Evolutionary conservation across 768 basidiomycete genomes (phyloP).

Genomic region (Trametes cingulata): DNA sequence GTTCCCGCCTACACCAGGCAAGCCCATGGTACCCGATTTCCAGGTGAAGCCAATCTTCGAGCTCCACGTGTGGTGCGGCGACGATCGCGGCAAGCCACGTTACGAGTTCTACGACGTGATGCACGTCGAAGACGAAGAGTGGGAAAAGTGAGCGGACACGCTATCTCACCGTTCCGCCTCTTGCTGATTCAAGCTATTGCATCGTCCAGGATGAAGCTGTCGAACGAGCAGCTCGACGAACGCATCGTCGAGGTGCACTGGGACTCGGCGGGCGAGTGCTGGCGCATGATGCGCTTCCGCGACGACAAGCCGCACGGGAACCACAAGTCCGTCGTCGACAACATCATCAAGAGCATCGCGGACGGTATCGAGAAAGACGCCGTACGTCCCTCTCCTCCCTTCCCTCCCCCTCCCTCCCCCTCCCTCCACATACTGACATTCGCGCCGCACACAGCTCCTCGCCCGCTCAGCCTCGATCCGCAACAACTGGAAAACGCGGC

Average conservation of each 20-base stretch:
- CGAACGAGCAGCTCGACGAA: constrained; percentile 89
- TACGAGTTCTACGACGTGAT: constrained; percentile 88
- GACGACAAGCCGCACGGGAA: constrained; percentile 96
- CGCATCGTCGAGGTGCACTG: constrained; percentile 93
- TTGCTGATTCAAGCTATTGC: too few species aligned
- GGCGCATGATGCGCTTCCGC: constrained; percentile 92
- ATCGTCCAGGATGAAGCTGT: constrained; percentile 84
- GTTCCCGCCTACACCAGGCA: constrained; percentile 67
- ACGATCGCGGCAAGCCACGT: constrained; percentile 48
- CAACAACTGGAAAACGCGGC: constrained; percentile 73
- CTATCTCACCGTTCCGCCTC: neutral
- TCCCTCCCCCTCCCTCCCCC: neutral
- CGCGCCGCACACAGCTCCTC: constrained; percentile 54
- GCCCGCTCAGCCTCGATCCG: constrained; percentile 64
- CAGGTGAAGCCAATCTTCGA: constrained; percentile 84
- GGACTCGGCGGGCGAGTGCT: constrained; percentile 64
- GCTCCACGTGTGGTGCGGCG: constrained; percentile 82
- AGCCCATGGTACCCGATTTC: constrained; percentile 71
- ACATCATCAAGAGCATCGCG: constrained; percentile 86
- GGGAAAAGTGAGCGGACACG: constrained; percentile 75
- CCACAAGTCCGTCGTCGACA: constrained; percentile 79
- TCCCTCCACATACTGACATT: neutral
- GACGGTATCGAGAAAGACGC: constrained; percentile 91
- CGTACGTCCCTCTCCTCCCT: constrained; percentile 41
- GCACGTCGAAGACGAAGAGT: constrained; percentile 85